Evolutionary conservation across 2,329 filamentous ascomycete species (phyloP), one percentile per base, ranked within the genome.

Genomic region (Ilyonectria sp.): DNA sequence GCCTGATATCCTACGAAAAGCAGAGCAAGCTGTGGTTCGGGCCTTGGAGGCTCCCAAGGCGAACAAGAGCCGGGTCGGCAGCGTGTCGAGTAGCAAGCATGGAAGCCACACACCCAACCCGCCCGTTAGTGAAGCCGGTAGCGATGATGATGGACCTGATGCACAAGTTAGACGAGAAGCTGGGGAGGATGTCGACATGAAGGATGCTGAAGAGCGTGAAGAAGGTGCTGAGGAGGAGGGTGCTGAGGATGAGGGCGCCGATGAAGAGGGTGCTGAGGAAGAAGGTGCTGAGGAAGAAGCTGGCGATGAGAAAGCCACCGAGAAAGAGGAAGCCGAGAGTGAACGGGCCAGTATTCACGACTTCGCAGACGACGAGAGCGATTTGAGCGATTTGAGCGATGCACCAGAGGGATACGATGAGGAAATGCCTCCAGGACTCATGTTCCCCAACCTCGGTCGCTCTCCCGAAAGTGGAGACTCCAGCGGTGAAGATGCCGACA

Each of bases 311-410:
- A 79, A 59, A 31, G 29, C 66, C 77, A 79, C 67, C 58, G 77
- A 70, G 68, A 75, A 74, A 53, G 71, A 74, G 40, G 73, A 74
- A 17, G 61, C 62, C 43, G 68, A 78, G 23, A 76, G 77, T 44
- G 77, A 77, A 17, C 65, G 86, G 0, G 87, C 86, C 6, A 93
- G 88, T 66, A 80, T 90, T 8, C 88, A 91, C 67, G 90, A 92
- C 67, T 91, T 87, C 46, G 90, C 88, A 0, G 90, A 92, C 69
- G 90, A 92, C 61, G 91, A 93, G 77, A 92, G 90, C 74, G 91
- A 92, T 69, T 11, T 52, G 47, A 52, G 47, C 81, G 64, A 67
- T 40, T 82, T 93, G 0, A 92, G 90, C 59, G 91, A 93, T 68
- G 86, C 90, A 5, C 84, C 89, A 29, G 80, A 86, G 4, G 87